phyloP scores from a whole-genome alignment of 352 stramenopile species.

The Pythium apleroticum region DNA sequence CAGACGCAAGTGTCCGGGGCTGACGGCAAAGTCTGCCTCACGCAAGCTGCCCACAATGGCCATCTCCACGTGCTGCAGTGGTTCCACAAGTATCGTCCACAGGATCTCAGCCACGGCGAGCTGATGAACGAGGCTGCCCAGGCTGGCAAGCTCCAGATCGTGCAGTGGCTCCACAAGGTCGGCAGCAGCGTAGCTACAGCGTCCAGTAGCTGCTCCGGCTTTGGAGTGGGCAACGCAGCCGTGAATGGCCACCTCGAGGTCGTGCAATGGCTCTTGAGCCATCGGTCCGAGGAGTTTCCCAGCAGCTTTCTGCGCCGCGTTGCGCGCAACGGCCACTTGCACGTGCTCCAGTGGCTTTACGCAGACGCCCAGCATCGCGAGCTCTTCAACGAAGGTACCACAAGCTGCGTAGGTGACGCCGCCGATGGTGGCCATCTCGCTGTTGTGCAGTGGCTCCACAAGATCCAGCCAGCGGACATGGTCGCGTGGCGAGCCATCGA shows the following conservation, averaged over 20 bases:
- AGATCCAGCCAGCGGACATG: slow-evolving; percentile 3
- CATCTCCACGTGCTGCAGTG: slow-evolving; percentile 22
- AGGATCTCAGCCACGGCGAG: slow-evolving; percentile 8
- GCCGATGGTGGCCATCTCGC: slow-evolving; percentile 19
- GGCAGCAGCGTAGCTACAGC: background rate
- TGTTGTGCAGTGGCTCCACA: slow-evolving; percentile 19
- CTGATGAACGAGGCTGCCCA: slow-evolving; percentile 7
- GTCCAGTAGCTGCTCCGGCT: background rate
- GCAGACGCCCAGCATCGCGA: slow-evolving; percentile 13
- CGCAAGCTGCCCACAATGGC: background rate
- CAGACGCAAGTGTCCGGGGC: background rate
- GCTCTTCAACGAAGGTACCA: slow-evolving; percentile 10
- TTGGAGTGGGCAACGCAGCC: slow-evolving; percentile 8
- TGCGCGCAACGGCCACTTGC: slow-evolving; percentile 16
- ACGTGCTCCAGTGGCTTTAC: slow-evolving; percentile 22
- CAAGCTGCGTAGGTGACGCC: slow-evolving; percentile 14
- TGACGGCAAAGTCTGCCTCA: background rate
- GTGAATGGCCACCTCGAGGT: slow-evolving; percentile 14
- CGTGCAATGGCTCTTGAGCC: slow-evolving; percentile 16
- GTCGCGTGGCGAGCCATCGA: slow-evolving; percentile 17
- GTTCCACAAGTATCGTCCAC: slow-evolving; percentile 9
- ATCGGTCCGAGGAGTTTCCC: slow-evolving; percentile 19
- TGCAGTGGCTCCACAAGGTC: slow-evolving; percentile 19
- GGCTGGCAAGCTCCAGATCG: slow-evolving; percentile 6
- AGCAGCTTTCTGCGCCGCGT: slow-evolving; percentile 3